A percentile compares a stretch with the other conserved stretches of the same genome.
These are phyloP conservation scores for Podila minutissima DNA, from an alignment of 192 early-diverging fungal genomes.

Conservation along the genomic window DNA sequence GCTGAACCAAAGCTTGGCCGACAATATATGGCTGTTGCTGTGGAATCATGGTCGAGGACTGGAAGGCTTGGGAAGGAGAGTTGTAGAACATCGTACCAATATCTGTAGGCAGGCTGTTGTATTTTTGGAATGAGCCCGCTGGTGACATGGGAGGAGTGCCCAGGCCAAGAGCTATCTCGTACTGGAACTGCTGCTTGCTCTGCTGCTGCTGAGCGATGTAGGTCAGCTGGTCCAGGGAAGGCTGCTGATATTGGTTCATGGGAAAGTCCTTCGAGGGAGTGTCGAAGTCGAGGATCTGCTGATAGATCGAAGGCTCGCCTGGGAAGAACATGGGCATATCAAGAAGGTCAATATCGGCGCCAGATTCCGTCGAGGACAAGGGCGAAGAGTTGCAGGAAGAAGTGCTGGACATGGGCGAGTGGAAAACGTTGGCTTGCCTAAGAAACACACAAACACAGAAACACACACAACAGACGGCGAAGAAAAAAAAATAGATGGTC, in stretches of 20 bases:
- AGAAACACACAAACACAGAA: not conserved
- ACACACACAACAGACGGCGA: not conserved
- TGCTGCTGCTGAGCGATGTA: conserved; percentile 15
- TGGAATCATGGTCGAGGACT: not conserved
- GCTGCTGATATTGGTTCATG: conserved; percentile 5
- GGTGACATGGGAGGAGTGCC: conserved; percentile 46
- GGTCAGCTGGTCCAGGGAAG: not conserved
- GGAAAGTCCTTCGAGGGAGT: conserved; percentile 2
- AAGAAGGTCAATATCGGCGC: conserved; percentile 31
- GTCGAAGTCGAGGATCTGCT: conserved; percentile 38
- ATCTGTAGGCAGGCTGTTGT: conserved; percentile 10
- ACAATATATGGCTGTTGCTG: conserved; percentile 28
- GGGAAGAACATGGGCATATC: conserved; percentile 48
- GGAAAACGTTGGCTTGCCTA: conserved; percentile 10
- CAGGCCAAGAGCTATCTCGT: conserved; percentile 26
- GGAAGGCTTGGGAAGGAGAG: conserved; percentile 23
- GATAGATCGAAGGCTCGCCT: conserved; percentile 28
- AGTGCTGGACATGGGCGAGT: conserved; percentile 40
- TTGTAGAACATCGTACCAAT: conserved; percentile 33
- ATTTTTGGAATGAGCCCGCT: conserved; percentile 30
- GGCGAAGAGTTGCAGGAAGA: conserved; percentile 49
- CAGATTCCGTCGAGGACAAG: conserved; percentile 35
- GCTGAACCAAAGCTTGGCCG: conserved; percentile 30
- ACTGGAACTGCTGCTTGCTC: conserved; percentile 19
- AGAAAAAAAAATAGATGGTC: not conserved